A percentile compares a stretch with the other conserved stretches of the same genome.
Conservation (phyloP, 768 basidiomycete genomes). For the Auricularia heimuer region DNA sequence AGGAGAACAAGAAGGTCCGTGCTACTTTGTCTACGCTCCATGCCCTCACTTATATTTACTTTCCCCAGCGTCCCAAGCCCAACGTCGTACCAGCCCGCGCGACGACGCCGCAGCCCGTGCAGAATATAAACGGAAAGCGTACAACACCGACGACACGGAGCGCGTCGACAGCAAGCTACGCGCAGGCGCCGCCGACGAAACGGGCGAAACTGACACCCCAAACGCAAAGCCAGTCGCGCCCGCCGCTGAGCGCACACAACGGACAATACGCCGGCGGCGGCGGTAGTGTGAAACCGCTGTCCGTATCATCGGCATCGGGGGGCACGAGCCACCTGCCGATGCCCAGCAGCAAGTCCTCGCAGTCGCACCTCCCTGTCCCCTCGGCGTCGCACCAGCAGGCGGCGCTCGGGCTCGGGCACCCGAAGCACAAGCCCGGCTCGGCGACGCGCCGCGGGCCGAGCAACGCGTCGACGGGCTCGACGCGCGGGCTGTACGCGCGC, state of each 20-base stretch:
- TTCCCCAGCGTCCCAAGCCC: slow-evolving; percentile 23
- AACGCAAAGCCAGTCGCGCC: slow-evolving; percentile 26
- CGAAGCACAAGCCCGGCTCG: background rate
- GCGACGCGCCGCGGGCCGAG: slow-evolving; percentile 5
- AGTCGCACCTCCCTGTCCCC: background rate
- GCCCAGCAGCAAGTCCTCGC: background rate
- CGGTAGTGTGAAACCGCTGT: slow-evolving; percentile 3
- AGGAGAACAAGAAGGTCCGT: slow-evolving; percentile 61
- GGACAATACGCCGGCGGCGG: background rate
- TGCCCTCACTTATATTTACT: background rate
- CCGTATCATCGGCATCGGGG: no score
- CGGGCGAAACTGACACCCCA: slow-evolving; percentile 19
- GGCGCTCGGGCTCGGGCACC: background rate
- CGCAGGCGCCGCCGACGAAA: slow-evolving; percentile 42
- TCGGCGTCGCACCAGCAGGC: slow-evolving; percentile 1
- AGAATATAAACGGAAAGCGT: slow-evolving; percentile 37
- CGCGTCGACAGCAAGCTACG: slow-evolving; percentile 21
- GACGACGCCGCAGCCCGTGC: slow-evolving; percentile 38
- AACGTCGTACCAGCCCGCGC: slow-evolving; percentile 54
- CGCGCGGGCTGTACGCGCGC: slow-evolving; percentile 35
- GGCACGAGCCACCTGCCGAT: background rate
- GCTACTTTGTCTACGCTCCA: background rate
- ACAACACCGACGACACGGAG: slow-evolving; percentile 49
- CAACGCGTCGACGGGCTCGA: slow-evolving; percentile 10
- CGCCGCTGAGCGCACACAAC: slow-evolving; percentile 23